Evolutionary conservation across 2,329 filamentous ascomycete species (phyloP).

Genomic region (Phialocephala subalpina): DNA sequence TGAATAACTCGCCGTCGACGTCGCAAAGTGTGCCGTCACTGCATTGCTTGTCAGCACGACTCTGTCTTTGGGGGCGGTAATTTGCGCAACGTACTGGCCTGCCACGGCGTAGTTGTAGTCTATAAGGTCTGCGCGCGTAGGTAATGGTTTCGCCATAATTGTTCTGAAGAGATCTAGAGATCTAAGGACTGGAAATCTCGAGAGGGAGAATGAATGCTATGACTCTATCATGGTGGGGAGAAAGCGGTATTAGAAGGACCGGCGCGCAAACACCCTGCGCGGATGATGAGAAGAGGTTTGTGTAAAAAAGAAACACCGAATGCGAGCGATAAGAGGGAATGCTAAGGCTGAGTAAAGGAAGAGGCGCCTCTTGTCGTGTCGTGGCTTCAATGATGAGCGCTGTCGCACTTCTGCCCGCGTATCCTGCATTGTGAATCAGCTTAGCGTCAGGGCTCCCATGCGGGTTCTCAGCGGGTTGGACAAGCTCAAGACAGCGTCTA

Average conservation of each 20-base stretch:
- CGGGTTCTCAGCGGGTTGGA: not conserved
- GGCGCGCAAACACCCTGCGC: slow-evolving; percentile 2
- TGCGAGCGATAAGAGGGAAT: slow-evolving; percentile 13
- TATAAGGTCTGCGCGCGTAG: slow-evolving; percentile 61
- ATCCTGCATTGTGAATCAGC: slow-evolving; percentile 19
- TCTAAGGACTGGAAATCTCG: slow-evolving; percentile 32
- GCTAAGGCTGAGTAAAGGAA: slow-evolving; percentile 33
- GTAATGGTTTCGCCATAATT: slow-evolving; percentile 52
- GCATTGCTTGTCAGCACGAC: slow-evolving; percentile 33
- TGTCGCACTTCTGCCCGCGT: slow-evolving; percentile 5
- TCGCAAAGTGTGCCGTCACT: slow-evolving; percentile 93
- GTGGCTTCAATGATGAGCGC: slow-evolving; percentile 30
- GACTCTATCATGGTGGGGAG: slow-evolving; percentile 43
- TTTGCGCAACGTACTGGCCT: slow-evolving; percentile 73
- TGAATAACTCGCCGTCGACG: slow-evolving; percentile 82
- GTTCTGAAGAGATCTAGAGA: too few relatives aligned
- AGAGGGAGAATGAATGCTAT: slow-evolving; percentile 36
- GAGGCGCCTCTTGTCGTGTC: slow-evolving; percentile 19
- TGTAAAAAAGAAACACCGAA: slow-evolving; percentile 26
- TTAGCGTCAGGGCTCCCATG: slow-evolving; percentile 11
- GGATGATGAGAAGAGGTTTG: slow-evolving; percentile 7
- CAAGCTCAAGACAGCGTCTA: slow-evolving; percentile 12
- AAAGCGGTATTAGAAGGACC: slow-evolving; percentile 28
- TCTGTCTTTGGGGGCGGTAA: slow-evolving; percentile 6
- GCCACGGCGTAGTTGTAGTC: slow-evolving; percentile 81